Evolutionary conservation across 257 asterid genomes (phyloP).

Genomic region (Scutellaria barbata): DNA sequence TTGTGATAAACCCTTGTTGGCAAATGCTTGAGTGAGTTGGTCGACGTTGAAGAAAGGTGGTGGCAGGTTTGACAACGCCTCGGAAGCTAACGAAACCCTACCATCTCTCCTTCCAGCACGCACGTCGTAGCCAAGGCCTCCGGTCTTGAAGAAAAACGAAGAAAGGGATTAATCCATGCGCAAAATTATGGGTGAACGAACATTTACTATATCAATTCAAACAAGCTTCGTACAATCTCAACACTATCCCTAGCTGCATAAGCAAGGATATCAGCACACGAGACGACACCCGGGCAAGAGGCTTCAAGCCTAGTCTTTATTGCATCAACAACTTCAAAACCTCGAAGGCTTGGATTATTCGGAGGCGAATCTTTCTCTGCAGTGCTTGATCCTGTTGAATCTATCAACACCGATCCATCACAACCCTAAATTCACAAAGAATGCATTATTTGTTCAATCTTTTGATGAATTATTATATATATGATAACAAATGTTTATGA

Average conservation of each 20-base stretch:
- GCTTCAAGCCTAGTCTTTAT: conserved; percentile 66
- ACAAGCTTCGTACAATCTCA: conserved; percentile 50
- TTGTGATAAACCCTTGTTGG: conserved; percentile 61
- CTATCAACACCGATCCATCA: conserved; percentile 81
- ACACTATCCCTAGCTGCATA: conserved; percentile 85
- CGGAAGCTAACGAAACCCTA: conserved; percentile 55
- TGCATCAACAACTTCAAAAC: conserved; percentile 65
- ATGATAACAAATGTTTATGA: too few relatives aligned
- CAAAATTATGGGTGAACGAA: conserved; percentile 30
- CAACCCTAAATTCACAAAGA: conserved; percentile 59
- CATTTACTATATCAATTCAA: neutral
- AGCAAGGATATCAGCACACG: conserved; percentile 86
- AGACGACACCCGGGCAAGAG: conserved; percentile 57
- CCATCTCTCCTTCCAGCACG: conserved; percentile 87
- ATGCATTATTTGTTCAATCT: neutral
- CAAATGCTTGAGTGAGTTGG: conserved; percentile 66
- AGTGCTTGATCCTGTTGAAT: conserved; percentile 54
- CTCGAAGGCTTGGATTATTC: conserved; percentile 77
- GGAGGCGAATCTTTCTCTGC: conserved; percentile 84
- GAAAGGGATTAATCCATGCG: neutral
- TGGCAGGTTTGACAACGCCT: conserved; percentile 61
- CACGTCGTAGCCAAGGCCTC: conserved; percentile 68
- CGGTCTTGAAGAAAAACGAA: conserved; percentile 40
- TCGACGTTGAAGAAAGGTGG: conserved; percentile 47
- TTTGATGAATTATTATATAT: too few relatives aligned